Conservation (phyloP, 2,329 filamentous ascomycete species). For the Aspergillus caelatus region DNA sequence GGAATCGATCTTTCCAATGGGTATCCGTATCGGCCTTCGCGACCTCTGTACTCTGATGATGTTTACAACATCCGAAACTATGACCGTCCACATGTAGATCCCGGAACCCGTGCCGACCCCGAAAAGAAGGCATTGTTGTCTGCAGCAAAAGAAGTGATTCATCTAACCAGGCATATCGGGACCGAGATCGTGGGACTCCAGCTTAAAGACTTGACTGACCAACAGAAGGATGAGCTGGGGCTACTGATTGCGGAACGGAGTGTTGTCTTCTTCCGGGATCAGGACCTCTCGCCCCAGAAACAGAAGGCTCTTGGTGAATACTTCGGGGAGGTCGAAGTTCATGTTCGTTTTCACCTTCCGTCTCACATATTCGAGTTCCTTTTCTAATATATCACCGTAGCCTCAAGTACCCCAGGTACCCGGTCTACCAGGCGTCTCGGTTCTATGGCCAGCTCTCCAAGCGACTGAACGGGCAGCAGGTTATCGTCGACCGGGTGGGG, state of each 20-base stretch:
- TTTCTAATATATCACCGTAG: constrained; percentile 37
- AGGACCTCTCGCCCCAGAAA: constrained; percentile 63
- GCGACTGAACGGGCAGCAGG: constrained; percentile 63
- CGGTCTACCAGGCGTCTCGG: constrained; percentile 64
- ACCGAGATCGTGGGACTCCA: constrained; percentile 68
- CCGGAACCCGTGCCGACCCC: constrained; percentile 66
- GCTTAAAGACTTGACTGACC: constrained; percentile 61
- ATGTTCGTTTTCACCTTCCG: constrained; percentile 51
- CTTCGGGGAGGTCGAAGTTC: constrained; percentile 68
- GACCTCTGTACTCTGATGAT: constrained; percentile 70
- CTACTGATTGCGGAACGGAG: constrained; percentile 65
- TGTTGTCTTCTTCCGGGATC: constrained; percentile 69
- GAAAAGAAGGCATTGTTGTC: constrained; percentile 63
- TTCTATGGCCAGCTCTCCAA: constrained; percentile 71
- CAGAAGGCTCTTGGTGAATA: constrained; percentile 65
- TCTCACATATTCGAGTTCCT: too few species aligned
- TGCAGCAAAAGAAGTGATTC: constrained; percentile 64
- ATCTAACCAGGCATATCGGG: constrained; percentile 64
- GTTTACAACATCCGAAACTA: constrained; percentile 66
- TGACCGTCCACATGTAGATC: constrained; percentile 60
- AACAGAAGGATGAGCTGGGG: constrained; percentile 65
- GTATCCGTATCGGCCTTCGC: constrained; percentile 70
- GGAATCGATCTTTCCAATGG: constrained; percentile 70
- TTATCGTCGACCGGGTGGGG: constrained; percentile 69
- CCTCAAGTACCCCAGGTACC: constrained; percentile 73